These are phyloP conservation scores for Hanseniaspora opuntiae DNA, from an alignment of 805 yeast genomes.

Conservation along the genomic window DNA sequence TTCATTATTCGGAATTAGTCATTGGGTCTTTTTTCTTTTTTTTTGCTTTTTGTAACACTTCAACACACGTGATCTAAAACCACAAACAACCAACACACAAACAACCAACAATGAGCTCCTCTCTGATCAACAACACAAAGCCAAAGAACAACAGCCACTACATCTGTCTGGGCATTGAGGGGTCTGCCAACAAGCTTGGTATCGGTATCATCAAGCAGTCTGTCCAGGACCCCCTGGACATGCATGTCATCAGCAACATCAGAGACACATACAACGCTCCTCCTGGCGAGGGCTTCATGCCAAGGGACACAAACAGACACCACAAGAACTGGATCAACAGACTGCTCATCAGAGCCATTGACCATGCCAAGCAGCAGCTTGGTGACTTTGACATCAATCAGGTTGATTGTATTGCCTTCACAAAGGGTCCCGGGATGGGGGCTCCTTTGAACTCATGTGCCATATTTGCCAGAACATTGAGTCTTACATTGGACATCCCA, in stretches of 20 bases:
- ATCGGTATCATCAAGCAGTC: slow-evolving; percentile 76
- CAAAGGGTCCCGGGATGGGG: slow-evolving; percentile 99
- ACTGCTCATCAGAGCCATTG: slow-evolving; percentile 50
- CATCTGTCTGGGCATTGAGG: slow-evolving; percentile 83
- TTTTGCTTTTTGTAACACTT: no score
- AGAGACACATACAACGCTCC: slow-evolving; percentile 93
- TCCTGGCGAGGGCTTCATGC: slow-evolving; percentile 95
- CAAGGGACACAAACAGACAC: slow-evolving; percentile 92
- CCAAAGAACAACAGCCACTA: slow-evolving; percentile 32
- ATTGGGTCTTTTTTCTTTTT: no score
- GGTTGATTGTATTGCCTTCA: slow-evolving; percentile 74
- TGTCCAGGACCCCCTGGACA: slow-evolving; percentile 21
- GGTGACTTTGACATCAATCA: slow-evolving; percentile 28
- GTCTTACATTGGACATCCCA: slow-evolving; percentile 70
- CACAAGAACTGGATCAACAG: slow-evolving; percentile 91
- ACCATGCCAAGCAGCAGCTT: slow-evolving; percentile 40
- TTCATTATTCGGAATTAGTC: no score
- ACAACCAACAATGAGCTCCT: slow-evolving; percentile 15
- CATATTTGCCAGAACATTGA: slow-evolving; percentile 75
- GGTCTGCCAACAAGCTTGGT: slow-evolving; percentile 92
- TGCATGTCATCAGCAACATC: slow-evolving; percentile 71
- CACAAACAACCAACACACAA: neutral
- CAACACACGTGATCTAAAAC: no score
- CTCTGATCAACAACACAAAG: slow-evolving; percentile 15
- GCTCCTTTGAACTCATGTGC: slow-evolving; percentile 93